Percentiles rank a stretch among this genome's conserved stretches.
Evolutionary conservation across 2,329 filamentous ascomycete genomes (phyloP).

Genomic region (Trichoderma koningiopsis): DNA sequence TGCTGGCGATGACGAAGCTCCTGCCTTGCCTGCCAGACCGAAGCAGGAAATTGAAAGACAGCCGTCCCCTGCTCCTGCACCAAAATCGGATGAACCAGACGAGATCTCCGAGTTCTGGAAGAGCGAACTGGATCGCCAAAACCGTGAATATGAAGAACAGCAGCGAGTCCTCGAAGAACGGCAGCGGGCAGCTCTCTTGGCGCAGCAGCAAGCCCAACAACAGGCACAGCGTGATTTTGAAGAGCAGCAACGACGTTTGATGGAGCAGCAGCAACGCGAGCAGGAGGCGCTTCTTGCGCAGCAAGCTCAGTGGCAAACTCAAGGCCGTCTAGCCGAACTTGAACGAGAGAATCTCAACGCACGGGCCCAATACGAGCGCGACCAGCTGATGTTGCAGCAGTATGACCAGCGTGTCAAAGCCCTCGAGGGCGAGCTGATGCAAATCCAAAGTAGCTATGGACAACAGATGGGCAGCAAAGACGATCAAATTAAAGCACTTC

Average conservation of each 20-base stretch:
- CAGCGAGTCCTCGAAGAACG: constrained; percentile 86
- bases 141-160: constrained; percentile 93
- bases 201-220: constrained; percentile 79
- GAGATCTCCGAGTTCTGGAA: constrained; percentile 99
- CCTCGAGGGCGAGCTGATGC: constrained; percentile 80
- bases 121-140: constrained; percentile 84
- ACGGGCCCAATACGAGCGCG: constrained; percentile 92
- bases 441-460: constrained; percentile 79
- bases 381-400: constrained; percentile 95
- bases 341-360: constrained; percentile 95
- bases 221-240: constrained; percentile 95
- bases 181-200: constrained; percentile 76
- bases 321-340: constrained; percentile 91
- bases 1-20: constrained; percentile 79
- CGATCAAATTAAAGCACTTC: constrained; percentile 87
- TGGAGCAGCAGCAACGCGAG: constrained; percentile 86
- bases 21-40: constrained; percentile 78
- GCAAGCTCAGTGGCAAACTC: constrained; percentile 90
- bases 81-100: constrained; percentile 78
- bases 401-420: constrained; percentile 95
- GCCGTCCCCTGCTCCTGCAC: constrained; percentile 65
- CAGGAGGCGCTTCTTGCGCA: constrained; percentile 88
- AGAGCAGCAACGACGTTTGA: constrained; percentile 83
- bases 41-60: constrained; percentile 71
- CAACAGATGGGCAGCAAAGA: constrained; percentile 89